Conservation (phyloP, 73 alveolate genomes). For the Stentor coeruleus region DNA sequence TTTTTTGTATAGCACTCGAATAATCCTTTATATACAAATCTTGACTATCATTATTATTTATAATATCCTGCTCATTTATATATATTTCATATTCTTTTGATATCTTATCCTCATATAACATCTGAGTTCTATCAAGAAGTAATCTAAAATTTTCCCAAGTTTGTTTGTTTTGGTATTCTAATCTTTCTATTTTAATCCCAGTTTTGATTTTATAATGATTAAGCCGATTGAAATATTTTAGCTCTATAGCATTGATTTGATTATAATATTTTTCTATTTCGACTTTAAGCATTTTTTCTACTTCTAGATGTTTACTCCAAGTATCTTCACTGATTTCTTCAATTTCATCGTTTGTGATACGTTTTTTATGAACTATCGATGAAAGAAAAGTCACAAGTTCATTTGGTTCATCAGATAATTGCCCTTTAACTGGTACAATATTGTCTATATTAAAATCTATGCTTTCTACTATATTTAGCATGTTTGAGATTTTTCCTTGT, state of each 20-base stretch:
- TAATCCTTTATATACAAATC: background rate
- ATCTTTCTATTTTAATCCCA: background rate
- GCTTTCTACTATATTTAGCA: background rate
- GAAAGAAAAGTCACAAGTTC: background rate
- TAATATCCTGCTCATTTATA: too few species aligned
- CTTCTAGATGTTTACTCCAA: constrained; percentile 16
- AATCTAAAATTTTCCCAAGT: background rate
- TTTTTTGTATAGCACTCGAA: background rate
- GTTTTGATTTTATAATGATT: background rate
- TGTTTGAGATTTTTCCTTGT: background rate
- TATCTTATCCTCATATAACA: background rate
- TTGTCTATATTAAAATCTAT: background rate
- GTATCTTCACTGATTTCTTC: background rate
- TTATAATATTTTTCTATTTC: background rate
- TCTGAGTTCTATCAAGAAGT: background rate
- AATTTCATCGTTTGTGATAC: background rate
- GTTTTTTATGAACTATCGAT: background rate
- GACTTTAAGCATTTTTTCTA: constrained; percentile 14
- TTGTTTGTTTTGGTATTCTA: background rate
- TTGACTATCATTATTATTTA: too few species aligned
- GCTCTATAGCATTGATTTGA: background rate
- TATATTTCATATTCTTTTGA: background rate
- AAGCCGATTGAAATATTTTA: background rate
- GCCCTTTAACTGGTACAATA: background rate
- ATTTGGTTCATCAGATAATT: background rate